A percentile compares a stretch with the other conserved stretches of the same genome.
phyloP scores from a whole-genome alignment of 352 stramenopile species.

The Pythium phragmitis region DNA sequence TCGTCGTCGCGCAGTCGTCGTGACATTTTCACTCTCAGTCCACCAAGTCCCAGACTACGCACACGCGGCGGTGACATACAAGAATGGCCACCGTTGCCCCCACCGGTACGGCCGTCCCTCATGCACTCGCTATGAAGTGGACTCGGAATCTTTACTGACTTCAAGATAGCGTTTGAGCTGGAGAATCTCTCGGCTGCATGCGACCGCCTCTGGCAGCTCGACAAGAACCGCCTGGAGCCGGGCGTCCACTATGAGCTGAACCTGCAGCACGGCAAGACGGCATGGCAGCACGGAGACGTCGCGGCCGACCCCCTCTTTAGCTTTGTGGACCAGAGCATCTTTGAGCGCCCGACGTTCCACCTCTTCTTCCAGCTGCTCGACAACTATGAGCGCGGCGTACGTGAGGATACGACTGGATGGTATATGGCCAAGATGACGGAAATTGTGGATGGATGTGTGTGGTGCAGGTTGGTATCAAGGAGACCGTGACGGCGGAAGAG shows the following conservation, averaged over 20 bases:
- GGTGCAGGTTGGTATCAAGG: constrained; percentile 72
- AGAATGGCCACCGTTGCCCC: constrained; percentile 46
- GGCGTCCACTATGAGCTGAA: constrained; percentile 93
- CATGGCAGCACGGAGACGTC: constrained; percentile 86
- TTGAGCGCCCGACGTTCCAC: constrained; percentile 90
- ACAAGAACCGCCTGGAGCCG: constrained; percentile 87
- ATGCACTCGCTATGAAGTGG: background rate
- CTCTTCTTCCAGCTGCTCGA: constrained; percentile 90
- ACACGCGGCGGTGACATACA: background rate
- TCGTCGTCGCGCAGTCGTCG: constrained; percentile 1
- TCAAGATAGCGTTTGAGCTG: constrained; percentile 45
- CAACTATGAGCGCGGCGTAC: constrained; percentile 84
- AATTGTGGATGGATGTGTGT: background rate
- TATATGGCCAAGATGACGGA: background rate
- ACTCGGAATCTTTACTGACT: background rate
- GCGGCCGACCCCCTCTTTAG: constrained; percentile 91
- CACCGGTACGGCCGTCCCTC: constrained; percentile 34
- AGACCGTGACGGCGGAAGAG: constrained; percentile 87
- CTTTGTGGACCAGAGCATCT: constrained; percentile 81
- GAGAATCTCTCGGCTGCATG: constrained; percentile 63
- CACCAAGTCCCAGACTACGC: constrained; percentile 3
- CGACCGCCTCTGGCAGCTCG: constrained; percentile 92
- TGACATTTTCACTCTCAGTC: constrained; percentile 2
- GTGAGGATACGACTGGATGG: constrained; percentile 5
- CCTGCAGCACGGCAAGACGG: constrained; percentile 91